Evolutionary conservation across 768 basidiomycete genomes (phyloP), one percentile per base, ranked within the genome.

Genomic region (Phylloporus sp.): DNA sequence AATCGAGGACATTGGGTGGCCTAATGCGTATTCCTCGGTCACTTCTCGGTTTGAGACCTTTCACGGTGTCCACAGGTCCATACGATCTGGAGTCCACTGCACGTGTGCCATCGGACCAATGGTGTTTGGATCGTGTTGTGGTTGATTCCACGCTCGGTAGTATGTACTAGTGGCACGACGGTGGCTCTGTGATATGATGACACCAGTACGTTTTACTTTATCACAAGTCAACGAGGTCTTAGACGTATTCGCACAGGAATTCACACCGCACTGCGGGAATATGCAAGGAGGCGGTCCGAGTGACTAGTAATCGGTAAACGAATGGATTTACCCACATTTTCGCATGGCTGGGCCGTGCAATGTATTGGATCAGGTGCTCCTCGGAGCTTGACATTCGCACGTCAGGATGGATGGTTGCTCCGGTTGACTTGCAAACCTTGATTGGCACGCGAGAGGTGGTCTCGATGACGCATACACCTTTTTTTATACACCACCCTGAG

Each of bases 401-500:
- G 41, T 23, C 39, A 22, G 15, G 16, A 26, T 4, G 7, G 18
- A 4, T 5, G 9, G 29, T 35, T 40, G 15, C n/a, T n/a, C 31
- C 4, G 36, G 27, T 34, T 24, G 26, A 38, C 22, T 39, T 5
- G n/a, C 28, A 26, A 31, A 40, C 18, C 28, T 45, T 44, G 15
- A 44, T 23, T n/a, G n/a, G 22, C 32, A 57, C 36, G 29, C 35
- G 46, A 44, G 38, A 41, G 26, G 35, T 10, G 31, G 20, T 26
- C 28, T 12, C 16, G 13, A 27, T 43, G 24, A 34, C 13, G 24
- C 22, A n/a, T n/a, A 24, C 6, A 38, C 36, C 10, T n/a, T 38
- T 22, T 4, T 38, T 34, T n/a, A n/a, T n/a, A 11, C 6, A 12
- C 50, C n/a, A 40, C 49, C 42, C 50, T 56, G 46, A 34, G 26